Base-by-base conservation (phyloP, 257 asterid species). In the Echium plantagineum region DNA sequence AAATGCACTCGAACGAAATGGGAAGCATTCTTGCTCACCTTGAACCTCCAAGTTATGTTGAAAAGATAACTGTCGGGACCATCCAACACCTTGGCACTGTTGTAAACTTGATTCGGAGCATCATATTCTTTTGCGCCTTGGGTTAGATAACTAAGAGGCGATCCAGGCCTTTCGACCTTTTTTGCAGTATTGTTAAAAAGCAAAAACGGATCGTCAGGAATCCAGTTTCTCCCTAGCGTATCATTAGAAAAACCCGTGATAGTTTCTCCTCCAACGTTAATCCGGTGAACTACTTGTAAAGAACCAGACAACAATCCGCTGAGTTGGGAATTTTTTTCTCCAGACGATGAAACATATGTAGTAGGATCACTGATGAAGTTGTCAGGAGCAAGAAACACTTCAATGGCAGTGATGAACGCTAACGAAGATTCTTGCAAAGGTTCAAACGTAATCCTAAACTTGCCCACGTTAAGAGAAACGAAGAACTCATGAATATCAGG, bases 331-430 rank as follows among this genome's bases (percentile, higher is more conserved):
- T 15, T 57, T 3, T 13, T 18, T 38, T 78, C 80, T 26, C n/a
- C n/a, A n/a, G 13, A 9, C 4, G 17, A 53, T 56, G 63, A 65
- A 2, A 66, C 76, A 55, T 6, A 19, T 22, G 18, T 0, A 57
- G 68, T 63, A 38, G 59, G 6, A 49, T 60, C 67, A 1, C 4
- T 56, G 52, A 76, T 38, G 64, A 74, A 71, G 4, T 22, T 6
- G 0, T 71, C 57, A 0, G 95, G 90, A 30, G 84, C 79, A 20
- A 68, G 59, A 59, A 78, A 73, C 5, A 75, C 71, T 58, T 86
- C 95, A 15, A 86, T 76, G 0, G 88, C 95, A n/a, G 75, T 83
- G 1, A 84, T 67, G 35, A 80, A 86, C 5, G 87, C 95, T 2
- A 78, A 47, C 6, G 73, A 64, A 1, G 62, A 57, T 7, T 54